Evolutionary conservation across 306 rosid genomes (phyloP), one percentile per base, ranked within the genome.

Genomic region (Chamaecrista fasciculata): DNA sequence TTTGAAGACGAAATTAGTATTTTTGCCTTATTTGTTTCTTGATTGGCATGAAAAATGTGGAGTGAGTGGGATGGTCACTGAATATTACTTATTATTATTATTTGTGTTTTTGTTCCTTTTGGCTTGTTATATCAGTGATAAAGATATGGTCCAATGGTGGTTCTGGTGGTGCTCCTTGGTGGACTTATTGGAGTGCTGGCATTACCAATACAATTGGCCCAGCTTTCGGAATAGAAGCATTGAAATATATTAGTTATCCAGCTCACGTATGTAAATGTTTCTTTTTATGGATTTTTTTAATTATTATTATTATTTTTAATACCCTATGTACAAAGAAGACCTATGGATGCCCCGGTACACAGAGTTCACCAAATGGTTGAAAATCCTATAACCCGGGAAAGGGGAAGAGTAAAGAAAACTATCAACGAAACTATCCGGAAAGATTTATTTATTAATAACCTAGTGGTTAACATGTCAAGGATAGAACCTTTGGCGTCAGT

Each of bases 171-270:
- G 96, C 96, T 46, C 92, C 96, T 11, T 77, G 87, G 90, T 70
- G 87, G 88, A 34, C 84, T 0, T 84, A 79, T 59, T 86, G 90
- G 96, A 82, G 92, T 79, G 86, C 86, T 33, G 96, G 90, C 69
- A 81, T 89, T 76, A 82, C 90, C 3, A 89, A 89, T 61, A 89
- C 92, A 5, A 86, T 86, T 70, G 96, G 96, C 66, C 96, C 96
- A 1, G 88, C 92, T 18, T 84, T 89, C 90, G 96, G 96, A 63
- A 89, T 89, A 31, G 92, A 86, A 73, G 92, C 96, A 28, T 74
- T 86, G 31, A 89, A 86, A 74, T 89, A 84, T 81, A 89, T 89
- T 34, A 89, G 92, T 67, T 89, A 86, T 51, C 96, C 96, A 1
- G 92, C 96, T 6, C 96, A 84, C 90, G 96, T 61, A 75, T 64